A percentile compares a stretch with the other conserved stretches of the same genome.
These are phyloP conservation scores for Paramecium sexaurelia DNA, from an alignment of 73 alveolate species.

Conservation along the genomic window DNA sequence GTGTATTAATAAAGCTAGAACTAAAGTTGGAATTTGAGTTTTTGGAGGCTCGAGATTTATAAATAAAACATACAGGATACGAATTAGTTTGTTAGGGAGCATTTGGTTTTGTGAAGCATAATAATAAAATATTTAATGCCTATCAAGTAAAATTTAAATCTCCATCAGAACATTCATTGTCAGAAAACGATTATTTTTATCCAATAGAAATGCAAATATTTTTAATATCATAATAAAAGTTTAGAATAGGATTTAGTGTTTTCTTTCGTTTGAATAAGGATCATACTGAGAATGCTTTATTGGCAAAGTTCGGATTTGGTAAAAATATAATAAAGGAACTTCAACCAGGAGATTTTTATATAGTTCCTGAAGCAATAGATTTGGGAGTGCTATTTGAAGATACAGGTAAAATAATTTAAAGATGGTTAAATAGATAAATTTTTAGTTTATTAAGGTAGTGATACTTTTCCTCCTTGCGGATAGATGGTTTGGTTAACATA, in stretches of 20 bases:
- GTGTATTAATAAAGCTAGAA: background rate
- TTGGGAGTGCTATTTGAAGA: constrained; percentile 35
- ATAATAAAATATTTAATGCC: constrained; percentile 15
- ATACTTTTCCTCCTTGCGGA: constrained; percentile 39
- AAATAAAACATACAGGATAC: constrained; percentile 10
- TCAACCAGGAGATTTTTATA: background rate
- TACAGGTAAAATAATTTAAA: background rate
- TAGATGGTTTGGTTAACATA: background rate
- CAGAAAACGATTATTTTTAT: constrained; percentile 56
- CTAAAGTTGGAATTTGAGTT: constrained; percentile 23
- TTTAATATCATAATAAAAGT: constrained; percentile 10
- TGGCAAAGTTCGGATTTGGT: constrained; percentile 50
- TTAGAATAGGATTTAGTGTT: background rate
- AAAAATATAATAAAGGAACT: constrained; percentile 25
- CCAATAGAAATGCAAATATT: constrained; percentile 53
- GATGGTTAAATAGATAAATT: background rate
- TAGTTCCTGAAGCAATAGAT: constrained; percentile 18
- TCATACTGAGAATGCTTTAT: constrained; percentile 10
- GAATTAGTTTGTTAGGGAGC: constrained; percentile 1
- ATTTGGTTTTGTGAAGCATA: constrained; percentile 31
- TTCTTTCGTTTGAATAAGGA: background rate
- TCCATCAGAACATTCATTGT: constrained; percentile 56
- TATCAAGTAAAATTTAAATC: constrained; percentile 46
- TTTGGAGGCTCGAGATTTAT: constrained; percentile 30
- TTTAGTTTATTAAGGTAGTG: constrained; percentile 27